These are phyloP conservation scores for Camellia lanceoleosa DNA, from an alignment of 148 eudicot species.

Conservation along the genomic window DNA sequence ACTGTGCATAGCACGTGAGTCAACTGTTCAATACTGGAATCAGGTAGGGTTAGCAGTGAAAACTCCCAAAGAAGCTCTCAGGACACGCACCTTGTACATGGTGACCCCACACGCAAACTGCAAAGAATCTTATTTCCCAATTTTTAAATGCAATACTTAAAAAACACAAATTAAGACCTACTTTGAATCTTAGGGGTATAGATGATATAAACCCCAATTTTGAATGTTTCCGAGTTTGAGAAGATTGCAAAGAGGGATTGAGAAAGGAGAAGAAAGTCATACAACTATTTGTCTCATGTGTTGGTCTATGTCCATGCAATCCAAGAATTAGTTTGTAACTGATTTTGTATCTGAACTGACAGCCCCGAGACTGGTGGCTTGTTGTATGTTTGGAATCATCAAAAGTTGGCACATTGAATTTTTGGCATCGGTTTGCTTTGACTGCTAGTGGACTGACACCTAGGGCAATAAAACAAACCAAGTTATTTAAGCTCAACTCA, in stretches of 20 bases:
- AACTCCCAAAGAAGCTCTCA: background rate
- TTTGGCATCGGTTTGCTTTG: slow-evolving; percentile 4
- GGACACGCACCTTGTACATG: background rate
- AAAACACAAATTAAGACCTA: too few relatives aligned
- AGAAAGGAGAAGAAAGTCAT: background rate
- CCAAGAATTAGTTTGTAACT: background rate
- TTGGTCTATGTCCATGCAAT: background rate
- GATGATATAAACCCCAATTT: too few relatives aligned
- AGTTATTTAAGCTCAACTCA: too few relatives aligned
- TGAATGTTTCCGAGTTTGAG: background rate
- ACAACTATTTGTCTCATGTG: background rate
- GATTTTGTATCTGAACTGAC: background rate
- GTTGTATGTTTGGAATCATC: background rate
- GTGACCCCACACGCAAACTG: background rate
- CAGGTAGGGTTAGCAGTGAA: background rate
- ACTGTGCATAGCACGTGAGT: background rate
- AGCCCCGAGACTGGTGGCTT: background rate
- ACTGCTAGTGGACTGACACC: background rate
- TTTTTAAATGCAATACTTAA: too few relatives aligned
- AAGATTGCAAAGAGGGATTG: too few relatives aligned
- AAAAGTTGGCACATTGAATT: background rate
- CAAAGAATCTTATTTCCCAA: too few relatives aligned
- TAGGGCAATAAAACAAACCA: background rate
- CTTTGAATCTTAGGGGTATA: background rate
- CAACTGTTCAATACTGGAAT: too few relatives aligned